These are phyloP conservation scores for Candida ascalaphidarum DNA, from an alignment of 805 yeast species.

Conservation along the genomic window DNA sequence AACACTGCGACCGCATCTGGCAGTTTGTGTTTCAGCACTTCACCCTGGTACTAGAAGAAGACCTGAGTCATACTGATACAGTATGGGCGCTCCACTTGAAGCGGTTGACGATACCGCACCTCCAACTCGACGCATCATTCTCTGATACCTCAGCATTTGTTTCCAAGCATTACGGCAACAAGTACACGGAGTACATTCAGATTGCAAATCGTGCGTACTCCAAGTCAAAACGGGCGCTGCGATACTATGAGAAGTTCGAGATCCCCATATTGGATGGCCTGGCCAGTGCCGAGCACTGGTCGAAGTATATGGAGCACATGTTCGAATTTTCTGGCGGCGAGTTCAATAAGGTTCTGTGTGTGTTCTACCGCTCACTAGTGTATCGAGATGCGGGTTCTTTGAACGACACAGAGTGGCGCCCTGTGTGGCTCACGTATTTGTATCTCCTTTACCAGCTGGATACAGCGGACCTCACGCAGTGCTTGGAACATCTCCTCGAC, in stretches of 20 bases:
- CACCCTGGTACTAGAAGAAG: conserved; percentile 3
- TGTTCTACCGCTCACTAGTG: conserved; percentile 23
- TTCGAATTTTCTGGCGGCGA: conserved; percentile 9
- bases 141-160: conserved; percentile 32
- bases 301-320: conserved; percentile 13
- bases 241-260: conserved; percentile 30
- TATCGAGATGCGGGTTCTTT: too few species aligned
- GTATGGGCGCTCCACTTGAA: conserved; percentile 15
- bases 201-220: conserved; percentile 23
- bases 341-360: conserved; percentile 6
- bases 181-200: conserved; percentile 28
- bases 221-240: conserved; percentile 16
- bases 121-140: conserved; percentile 29
- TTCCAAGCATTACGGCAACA: conserved; percentile 11
- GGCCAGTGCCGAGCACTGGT: conserved; percentile 5
- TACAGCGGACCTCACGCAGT: too few species aligned
- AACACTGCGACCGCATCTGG: conserved; percentile 13
- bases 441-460: conserved; percentile 14
- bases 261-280: conserved; percentile 9
- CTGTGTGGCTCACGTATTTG: conserved; percentile 21
- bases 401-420: conserved; percentile 7
- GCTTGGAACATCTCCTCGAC: too few species aligned
- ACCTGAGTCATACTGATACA: conserved; percentile 1
- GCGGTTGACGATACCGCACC: conserved; percentile 34
- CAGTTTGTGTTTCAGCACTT: conserved; percentile 4